phyloP scores from a whole-genome alignment of 163 green algal genomes.

The Chlorella variabilis region DNA sequence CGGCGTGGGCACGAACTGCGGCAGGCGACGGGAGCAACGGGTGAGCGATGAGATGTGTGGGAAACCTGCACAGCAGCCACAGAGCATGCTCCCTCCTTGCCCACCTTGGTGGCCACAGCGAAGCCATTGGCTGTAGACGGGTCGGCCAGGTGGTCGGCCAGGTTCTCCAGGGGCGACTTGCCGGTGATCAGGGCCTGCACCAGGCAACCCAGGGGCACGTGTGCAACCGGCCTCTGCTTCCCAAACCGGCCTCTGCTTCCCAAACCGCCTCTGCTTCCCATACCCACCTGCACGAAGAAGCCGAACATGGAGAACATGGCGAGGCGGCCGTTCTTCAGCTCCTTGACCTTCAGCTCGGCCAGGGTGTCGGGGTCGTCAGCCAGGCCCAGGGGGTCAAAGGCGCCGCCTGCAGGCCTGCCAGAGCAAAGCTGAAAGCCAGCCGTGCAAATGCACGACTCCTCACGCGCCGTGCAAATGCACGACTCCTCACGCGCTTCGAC shows the following conservation, averaged over 20 bases:
- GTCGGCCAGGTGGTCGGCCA: conserved; percentile 76
- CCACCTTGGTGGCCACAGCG: conserved; percentile 79
- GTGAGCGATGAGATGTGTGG: no score
- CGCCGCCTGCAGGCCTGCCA: no score
- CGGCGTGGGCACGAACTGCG: no score
- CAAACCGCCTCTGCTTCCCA: no score
- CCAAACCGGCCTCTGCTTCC: no score
- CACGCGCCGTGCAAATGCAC: no score
- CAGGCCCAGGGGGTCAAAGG: conserved; percentile 92
- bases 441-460: no score
- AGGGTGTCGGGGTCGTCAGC: conserved; percentile 88
- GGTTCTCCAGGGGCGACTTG: conserved; percentile 87
- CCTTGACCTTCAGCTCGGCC: conserved; percentile 71
- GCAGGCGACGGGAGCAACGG: no score
- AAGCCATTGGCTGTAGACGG: conserved; percentile 79
- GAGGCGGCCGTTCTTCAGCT: conserved; percentile 59
- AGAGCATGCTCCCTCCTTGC: neutral
- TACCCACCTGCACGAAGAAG: conserved; percentile 49
- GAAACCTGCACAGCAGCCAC: neutral
- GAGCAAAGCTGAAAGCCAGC: no score
- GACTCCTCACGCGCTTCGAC: no score
- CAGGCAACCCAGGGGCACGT: no score
- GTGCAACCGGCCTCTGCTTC: no score
- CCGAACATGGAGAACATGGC: conserved; percentile 75
- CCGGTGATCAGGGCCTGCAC: conserved; percentile 92